Conservation (phyloP, 148 eudicot species). For the Polygonum aviculare region DNA sequence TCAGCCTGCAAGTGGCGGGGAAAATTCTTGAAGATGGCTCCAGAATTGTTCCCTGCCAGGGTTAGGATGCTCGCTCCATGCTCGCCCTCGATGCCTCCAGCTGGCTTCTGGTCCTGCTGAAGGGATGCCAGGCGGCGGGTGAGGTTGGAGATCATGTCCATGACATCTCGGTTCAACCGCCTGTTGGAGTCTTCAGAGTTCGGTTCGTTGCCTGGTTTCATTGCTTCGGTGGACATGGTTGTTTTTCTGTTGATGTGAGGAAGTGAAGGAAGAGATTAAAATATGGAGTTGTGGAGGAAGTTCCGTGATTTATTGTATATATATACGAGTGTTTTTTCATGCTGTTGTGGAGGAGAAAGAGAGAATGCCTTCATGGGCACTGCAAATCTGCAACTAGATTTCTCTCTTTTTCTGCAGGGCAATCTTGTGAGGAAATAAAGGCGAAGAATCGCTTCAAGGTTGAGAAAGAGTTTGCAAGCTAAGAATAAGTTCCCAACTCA, state of each 20-base stretch:
- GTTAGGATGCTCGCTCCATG: slow-evolving; percentile 52
- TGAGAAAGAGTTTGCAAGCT: background rate
- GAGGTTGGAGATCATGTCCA: slow-evolving; percentile 47
- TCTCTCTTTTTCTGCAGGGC: background rate
- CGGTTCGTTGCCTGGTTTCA: background rate
- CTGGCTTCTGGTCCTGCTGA: slow-evolving; percentile 17
- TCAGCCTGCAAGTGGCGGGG: slow-evolving; percentile 13
- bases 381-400: background rate
- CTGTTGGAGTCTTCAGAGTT: slow-evolving; percentile 10
- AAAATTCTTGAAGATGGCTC: slow-evolving; percentile 58
- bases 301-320: background rate
- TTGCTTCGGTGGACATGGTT: background rate
- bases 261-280: background rate
- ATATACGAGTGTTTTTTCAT: background rate
- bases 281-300: background rate
- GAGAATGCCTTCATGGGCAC: background rate
- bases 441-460: background rate
- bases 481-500: background rate
- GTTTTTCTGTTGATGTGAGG: background rate
- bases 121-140: slow-evolving; percentile 39
- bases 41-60: slow-evolving; percentile 60
- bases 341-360: background rate
- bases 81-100: slow-evolving; percentile 24
- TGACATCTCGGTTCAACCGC: slow-evolving; percentile 35
- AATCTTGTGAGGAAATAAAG: slow-evolving; percentile 8